Evolutionary conservation across 352 stramenopile species (phyloP).

Genomic region (Phytopythium aichiense): DNA sequence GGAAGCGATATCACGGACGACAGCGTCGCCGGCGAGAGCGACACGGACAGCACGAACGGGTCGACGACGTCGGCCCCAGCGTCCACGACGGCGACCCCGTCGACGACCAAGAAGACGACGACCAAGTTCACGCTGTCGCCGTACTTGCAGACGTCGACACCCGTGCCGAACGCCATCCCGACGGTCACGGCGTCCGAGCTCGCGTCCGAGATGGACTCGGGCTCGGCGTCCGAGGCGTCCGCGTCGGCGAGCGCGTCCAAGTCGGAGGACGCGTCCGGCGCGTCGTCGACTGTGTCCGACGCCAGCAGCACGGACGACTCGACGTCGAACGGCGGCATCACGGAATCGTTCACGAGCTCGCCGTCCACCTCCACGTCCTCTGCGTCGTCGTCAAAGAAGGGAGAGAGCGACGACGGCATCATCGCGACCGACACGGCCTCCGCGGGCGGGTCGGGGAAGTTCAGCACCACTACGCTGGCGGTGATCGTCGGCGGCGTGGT

Average conservation of each 20-base stretch:
- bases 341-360: constrained; percentile 8
- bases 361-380: constrained; percentile 13
- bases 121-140: constrained; percentile 28
- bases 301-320: constrained; percentile 7
- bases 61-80: constrained; percentile 5
- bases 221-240: constrained; percentile 11
- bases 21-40: constrained; percentile 3
- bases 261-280: constrained; percentile 5
- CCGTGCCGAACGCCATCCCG: constrained; percentile 25
- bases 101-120: constrained; percentile 19
- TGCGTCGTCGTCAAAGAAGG: constrained; percentile 11
- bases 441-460: constrained; percentile 10
- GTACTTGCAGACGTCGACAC: constrained; percentile 24
- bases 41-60: constrained; percentile 9
- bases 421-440: constrained; percentile 31
- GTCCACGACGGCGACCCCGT: constrained; percentile 1
- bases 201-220: not conserved
- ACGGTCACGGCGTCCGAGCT: constrained; percentile 10
- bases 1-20: not conserved
- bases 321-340: constrained; percentile 4
- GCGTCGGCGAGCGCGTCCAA: constrained; percentile 7
- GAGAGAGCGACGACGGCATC: constrained; percentile 8
- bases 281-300: constrained; percentile 4
- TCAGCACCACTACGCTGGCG: constrained; percentile 32
- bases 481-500: constrained; percentile 45